Evolutionary conservation across 371 early-diverging fungal species (phyloP).

Genomic region (Zychaea mexicana): DNA sequence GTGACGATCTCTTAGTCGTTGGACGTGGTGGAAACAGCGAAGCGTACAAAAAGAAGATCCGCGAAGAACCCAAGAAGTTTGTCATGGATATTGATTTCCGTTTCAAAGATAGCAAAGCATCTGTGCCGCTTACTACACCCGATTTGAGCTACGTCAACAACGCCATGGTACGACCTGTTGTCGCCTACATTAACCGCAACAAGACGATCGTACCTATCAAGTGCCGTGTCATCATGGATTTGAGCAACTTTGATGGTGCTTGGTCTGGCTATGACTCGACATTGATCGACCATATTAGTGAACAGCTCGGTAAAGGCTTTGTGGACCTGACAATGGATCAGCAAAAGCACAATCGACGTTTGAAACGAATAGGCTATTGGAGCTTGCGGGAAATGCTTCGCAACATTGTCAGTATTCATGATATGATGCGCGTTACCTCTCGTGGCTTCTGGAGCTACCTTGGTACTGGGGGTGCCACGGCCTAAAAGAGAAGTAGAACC

Average conservation of each 20-base stretch:
- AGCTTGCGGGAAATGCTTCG: conserved; percentile 77
- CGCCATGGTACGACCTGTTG: conserved; percentile 91
- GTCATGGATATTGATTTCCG: conserved; percentile 76
- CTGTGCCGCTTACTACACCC: conserved; percentile 77
- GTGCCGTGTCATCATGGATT: conserved; percentile 74
- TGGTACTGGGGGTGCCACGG: conserved; percentile 7
- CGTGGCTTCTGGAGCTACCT: conserved; percentile 79
- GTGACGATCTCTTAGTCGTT: conserved; percentile 43
- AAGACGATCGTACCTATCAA: conserved; percentile 83
- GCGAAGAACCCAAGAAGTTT: conserved; percentile 54
- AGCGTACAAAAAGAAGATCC: conserved; percentile 51
- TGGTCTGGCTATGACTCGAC: conserved; percentile 91
- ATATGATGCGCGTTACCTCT: conserved; percentile 80
- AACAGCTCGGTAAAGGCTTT: conserved; percentile 85
- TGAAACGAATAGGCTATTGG: conserved; percentile 92
- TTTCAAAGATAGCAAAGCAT: conserved; percentile 89
- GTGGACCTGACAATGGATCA: conserved; percentile 79
- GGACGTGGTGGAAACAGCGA: conserved; percentile 45
- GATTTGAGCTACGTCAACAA: conserved; percentile 79
- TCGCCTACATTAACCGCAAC: conserved; percentile 93
- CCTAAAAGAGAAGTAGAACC: too few species aligned
- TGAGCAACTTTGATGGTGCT: conserved; percentile 91
- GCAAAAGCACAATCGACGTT: conserved; percentile 77
- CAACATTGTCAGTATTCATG: conserved; percentile 71
- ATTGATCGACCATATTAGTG: conserved; percentile 73